Conservation (phyloP, 192 early-diverging fungal genomes). For the Podila clonocystis region DNA sequence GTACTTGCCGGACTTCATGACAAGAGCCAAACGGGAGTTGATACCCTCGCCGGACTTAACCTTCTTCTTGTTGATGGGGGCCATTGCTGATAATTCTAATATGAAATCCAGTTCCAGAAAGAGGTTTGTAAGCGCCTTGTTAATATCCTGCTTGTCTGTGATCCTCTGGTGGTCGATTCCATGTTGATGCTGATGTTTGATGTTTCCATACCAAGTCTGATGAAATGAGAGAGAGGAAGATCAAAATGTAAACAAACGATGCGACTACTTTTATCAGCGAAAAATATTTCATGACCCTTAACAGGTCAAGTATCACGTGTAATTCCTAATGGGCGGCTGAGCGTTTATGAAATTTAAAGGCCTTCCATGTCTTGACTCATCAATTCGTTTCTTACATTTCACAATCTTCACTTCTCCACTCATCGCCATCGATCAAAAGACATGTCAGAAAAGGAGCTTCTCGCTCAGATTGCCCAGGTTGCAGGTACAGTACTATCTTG, state of each 20-base stretch:
- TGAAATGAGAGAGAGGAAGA: constrained; percentile 54
- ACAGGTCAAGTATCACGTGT: background rate
- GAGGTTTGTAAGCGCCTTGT: background rate
- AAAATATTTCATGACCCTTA: constrained; percentile 10
- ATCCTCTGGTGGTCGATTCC: background rate
- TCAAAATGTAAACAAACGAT: constrained; percentile 7
- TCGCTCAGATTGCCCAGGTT: constrained; percentile 45
- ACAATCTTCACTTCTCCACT: background rate
- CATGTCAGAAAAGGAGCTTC: constrained; percentile 48
- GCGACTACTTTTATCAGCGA: background rate
- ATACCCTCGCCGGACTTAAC: constrained; percentile 94
- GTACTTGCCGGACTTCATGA: constrained; percentile 99
- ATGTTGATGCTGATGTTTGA: background rate
- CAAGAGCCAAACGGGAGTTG: constrained; percentile 98
- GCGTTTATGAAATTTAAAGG: background rate
- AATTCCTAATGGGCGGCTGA: too few species aligned
- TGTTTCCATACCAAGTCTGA: constrained; percentile 45
- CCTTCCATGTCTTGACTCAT: too few species aligned
- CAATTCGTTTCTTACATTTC: too few species aligned
- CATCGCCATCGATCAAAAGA: too few species aligned
- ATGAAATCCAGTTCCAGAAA: too few species aligned
- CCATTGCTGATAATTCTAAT: constrained; percentile 56
- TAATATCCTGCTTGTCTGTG: background rate
- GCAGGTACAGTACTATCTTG: constrained; percentile 16
- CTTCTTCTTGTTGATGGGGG: constrained; percentile 75